A percentile compares a stretch with the other conserved stretches of the same genome.
Evolutionary conservation across 1,284 basidiomycete species (phyloP).

Genomic region (Malassezia nana): DNA sequence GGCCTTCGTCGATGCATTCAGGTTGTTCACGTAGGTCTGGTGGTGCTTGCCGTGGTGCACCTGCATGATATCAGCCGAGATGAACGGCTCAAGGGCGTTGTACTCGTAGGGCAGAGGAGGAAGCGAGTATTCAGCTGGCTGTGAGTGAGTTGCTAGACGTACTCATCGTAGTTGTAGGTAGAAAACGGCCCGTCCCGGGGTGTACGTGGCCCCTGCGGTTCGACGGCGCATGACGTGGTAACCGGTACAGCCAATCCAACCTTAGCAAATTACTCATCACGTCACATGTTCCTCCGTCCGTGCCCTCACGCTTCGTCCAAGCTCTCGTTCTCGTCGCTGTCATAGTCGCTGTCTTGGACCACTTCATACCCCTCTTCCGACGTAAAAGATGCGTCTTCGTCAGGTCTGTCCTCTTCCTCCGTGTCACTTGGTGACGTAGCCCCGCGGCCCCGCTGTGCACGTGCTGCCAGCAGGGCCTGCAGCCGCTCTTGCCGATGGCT

Average conservation of each 20-base stretch:
- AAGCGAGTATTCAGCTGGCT: constrained; percentile 49
- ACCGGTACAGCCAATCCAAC: background rate
- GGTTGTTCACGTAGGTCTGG: constrained; percentile 50
- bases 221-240: background rate
- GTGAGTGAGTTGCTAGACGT: background rate
- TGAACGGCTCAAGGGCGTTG: constrained; percentile 75
- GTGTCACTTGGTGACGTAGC: background rate
- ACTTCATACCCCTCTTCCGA: background rate
- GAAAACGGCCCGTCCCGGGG: background rate
- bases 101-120: constrained; percentile 83
- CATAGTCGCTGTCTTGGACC: background rate
- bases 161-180: background rate
- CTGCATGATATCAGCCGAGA: constrained; percentile 56
- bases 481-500: constrained; percentile 2
- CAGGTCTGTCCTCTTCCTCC: background rate
- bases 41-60: constrained; percentile 96
- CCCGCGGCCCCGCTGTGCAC: background rate
- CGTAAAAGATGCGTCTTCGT: background rate
- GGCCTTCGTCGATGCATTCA: constrained; percentile 67
- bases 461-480: constrained; percentile 3
- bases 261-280: background rate
- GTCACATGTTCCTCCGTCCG: background rate
- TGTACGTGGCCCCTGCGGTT: background rate
- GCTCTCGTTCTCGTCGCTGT: background rate
- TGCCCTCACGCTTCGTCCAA: background rate